Conservation (phyloP, 1,139 yeast species). For the Geotrichum citri-aurantii region DNA sequence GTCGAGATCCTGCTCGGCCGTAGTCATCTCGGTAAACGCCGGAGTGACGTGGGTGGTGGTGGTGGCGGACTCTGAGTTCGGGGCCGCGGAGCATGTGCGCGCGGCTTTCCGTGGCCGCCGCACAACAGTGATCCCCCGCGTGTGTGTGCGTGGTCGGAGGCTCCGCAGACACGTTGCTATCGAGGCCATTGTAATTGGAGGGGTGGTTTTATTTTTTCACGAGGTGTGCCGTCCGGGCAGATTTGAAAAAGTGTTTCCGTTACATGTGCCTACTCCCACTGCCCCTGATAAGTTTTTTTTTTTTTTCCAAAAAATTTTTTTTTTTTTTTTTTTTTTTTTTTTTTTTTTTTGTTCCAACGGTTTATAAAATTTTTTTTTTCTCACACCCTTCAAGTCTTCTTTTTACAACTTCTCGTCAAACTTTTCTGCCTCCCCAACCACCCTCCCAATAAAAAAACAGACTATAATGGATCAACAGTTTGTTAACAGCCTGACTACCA, state of each 20-base stretch:
- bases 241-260: too few species aligned
- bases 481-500: slow-evolving; percentile 65
- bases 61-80: neutral
- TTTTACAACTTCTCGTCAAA: too few species aligned
- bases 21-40: neutral
- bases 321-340: neutral
- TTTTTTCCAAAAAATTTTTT: neutral
- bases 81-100: neutral
- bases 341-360: neutral
- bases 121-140: neutral
- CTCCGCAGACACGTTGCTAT: neutral
- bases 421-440: neutral
- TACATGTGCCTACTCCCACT: too few species aligned
- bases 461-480: slow-evolving; percentile 62
- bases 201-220: neutral
- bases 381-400: too few species aligned
- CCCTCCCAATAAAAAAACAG: slow-evolving; percentile 36
- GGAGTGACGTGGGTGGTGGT: too few species aligned
- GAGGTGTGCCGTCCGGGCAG: neutral
- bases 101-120: neutral
- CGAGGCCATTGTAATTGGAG: neutral
- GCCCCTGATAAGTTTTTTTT: neutral
- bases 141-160: neutral
- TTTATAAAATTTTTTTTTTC: too few species aligned
- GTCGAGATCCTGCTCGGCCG: neutral